Evolutionary conservation across 495 filamentous ascomycete genomes (phyloP).

Genomic region (Neurospora sp.): DNA sequence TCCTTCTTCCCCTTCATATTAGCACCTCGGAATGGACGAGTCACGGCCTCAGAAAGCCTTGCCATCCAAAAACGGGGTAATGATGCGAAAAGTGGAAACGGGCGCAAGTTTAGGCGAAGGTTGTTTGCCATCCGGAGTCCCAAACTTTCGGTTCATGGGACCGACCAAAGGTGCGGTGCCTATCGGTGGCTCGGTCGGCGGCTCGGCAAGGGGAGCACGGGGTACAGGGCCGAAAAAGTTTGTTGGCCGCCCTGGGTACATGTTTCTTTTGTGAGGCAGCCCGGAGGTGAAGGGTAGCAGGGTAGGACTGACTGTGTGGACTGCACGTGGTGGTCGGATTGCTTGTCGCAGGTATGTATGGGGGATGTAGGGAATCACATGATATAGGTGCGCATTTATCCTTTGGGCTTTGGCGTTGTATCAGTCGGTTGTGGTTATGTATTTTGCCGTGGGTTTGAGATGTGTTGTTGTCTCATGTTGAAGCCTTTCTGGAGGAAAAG

Average conservation of each 20-base stretch:
- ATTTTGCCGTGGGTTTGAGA: background rate
- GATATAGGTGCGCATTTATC: background rate
- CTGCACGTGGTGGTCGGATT: background rate
- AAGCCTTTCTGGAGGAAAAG: too few species aligned
- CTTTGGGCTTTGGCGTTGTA: background rate
- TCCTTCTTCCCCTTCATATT: background rate
- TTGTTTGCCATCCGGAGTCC: background rate
- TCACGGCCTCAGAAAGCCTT: background rate
- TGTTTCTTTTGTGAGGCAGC: background rate
- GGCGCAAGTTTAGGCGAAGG: background rate
- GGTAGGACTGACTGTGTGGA: background rate
- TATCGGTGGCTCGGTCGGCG: background rate
- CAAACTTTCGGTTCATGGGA: background rate
- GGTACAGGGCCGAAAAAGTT: background rate
- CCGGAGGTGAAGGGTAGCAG: background rate
- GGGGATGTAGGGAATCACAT: background rate
- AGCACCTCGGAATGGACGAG: background rate
- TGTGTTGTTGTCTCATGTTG: background rate
- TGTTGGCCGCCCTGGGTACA: background rate
- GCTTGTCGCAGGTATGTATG: background rate
- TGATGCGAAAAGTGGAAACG: background rate
- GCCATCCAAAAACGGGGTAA: background rate
- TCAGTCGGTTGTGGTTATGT: background rate
- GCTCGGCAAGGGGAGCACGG: background rate
- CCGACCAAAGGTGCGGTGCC: background rate